phyloP scores from a whole-genome alignment of 176 grass and related monocot genomes.

The Paspalum notatum region DNA sequence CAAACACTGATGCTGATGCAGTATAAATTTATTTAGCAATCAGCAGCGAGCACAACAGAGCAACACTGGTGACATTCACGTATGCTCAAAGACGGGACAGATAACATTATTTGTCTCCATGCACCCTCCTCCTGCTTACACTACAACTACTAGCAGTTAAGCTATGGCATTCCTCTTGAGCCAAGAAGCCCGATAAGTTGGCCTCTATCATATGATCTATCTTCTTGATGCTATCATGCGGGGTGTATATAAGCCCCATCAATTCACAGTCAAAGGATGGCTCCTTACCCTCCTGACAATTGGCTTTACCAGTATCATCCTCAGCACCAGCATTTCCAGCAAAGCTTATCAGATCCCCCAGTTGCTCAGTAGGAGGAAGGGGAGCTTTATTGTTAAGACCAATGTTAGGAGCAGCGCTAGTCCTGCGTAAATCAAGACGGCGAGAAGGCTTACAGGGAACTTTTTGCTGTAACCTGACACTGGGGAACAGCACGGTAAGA shows the following conservation, averaged over 20 bases:
- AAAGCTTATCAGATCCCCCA: constrained; percentile 46
- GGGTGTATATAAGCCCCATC: background rate
- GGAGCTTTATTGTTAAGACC: background rate
- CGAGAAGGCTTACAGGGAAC: constrained; percentile 3
- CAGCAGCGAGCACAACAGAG: background rate
- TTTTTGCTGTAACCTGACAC: constrained; percentile 33
- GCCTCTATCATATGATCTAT: constrained; percentile 49
- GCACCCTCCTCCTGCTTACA: constrained; percentile 39
- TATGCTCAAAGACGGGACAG: background rate
- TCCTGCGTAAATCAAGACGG: constrained; percentile 26
- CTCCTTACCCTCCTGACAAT: constrained; percentile 1
- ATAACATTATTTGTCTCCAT: constrained; percentile 38
- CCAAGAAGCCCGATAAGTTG: constrained; percentile 45
- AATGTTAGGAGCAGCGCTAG: background rate
- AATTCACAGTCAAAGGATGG: background rate
- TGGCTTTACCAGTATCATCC: constrained; percentile 9
- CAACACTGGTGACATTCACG: background rate
- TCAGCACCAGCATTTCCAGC: background rate
- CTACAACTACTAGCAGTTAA: constrained; percentile 12
- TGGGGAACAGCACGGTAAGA: constrained; percentile 39
- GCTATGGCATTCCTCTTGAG: background rate
- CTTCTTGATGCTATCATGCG: constrained; percentile 15
- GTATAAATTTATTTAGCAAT: background rate
- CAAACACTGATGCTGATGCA: background rate
- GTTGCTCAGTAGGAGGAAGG: constrained; percentile 21